Conservation (phyloP, 1,284 basidiomycete species). For the Exobasidium rhododendri region DNA sequence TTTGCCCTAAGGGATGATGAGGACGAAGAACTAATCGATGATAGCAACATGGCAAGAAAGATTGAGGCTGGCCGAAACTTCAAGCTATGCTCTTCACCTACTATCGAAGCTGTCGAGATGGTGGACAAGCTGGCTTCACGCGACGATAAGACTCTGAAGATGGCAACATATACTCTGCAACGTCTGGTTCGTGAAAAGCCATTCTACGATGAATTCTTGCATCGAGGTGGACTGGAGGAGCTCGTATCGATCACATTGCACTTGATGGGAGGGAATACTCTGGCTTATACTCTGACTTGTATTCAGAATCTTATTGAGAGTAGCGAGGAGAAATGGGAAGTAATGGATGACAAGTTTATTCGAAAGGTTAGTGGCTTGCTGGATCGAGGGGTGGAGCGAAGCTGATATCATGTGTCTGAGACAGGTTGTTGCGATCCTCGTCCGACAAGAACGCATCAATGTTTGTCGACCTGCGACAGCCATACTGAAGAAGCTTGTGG, state of each 20-base stretch:
- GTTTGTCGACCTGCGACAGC: slow-evolving; percentile 94
- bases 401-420: no score
- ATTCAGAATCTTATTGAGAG: slow-evolving; percentile 68
- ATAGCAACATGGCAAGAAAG: slow-evolving; percentile 56
- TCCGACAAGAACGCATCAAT: slow-evolving; percentile 62
- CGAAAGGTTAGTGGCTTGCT: slow-evolving; percentile 57
- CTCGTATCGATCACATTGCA: slow-evolving; percentile 32
- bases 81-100: slow-evolving; percentile 71
- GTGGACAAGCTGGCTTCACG: slow-evolving; percentile 67
- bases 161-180: slow-evolving; percentile 75
- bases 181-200: slow-evolving; percentile 85
- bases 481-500: slow-evolving; percentile 78
- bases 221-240: slow-evolving; percentile 63
- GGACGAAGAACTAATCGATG: slow-evolving; percentile 81
- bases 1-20: slow-evolving; percentile 80
- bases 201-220: slow-evolving; percentile 80
- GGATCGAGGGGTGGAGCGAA: no score
- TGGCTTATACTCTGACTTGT: slow-evolving; percentile 77
- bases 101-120: slow-evolving; percentile 75
- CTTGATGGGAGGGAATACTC: slow-evolving; percentile 71
- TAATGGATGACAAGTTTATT: slow-evolving; percentile 70
- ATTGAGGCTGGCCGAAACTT: slow-evolving; percentile 44
- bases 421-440: slow-evolving; percentile 71
- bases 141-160: slow-evolving; percentile 65
- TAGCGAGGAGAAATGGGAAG: slow-evolving; percentile 63